Base-by-base conservation (phyloP, 768 basidiomycete species). In the Hericium rajendrae region DNA sequence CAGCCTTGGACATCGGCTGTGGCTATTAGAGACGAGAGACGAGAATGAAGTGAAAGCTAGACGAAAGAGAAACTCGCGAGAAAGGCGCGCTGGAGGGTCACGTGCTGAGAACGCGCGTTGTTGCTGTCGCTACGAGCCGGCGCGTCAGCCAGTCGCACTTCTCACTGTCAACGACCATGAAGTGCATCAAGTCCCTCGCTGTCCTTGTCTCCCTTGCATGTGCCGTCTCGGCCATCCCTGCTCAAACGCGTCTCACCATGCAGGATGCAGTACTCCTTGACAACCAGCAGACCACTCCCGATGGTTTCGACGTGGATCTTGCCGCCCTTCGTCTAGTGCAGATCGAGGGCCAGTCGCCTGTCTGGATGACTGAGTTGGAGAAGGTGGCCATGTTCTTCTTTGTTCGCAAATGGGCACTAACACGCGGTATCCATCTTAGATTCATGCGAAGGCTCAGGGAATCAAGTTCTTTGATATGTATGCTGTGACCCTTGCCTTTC, bases 381-480 rank as follows among this genome's bases (percentile, higher is more conserved):
- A 97, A 95, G 84, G 88, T 87, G 38, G 20, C 6, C 26, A 15
- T 56, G 53, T 48, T 55, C 53, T 51, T 32, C 32, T 32, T 32
- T 32, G 32, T 32, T 10, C 9, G 32, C 32, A 32, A 32, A 49
- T 24, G 43, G 24, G 49, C 48, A 55, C 51, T 50, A 57, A 20
- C 48, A 54, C 20, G 12, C 11, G 32, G 32, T 32, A 32, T 51
- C 16, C n/a, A 26, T 38, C 59, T 28, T 62, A 92, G 91, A 86
- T 94, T 59, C 74, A 82, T 65, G 79, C 83, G 59, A 94, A 88
- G 71, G 83, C 84, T 52, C 76, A 79, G 62, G 91, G 91, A 60
- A 65, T 84, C 72, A 85, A 80, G 54, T 94, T 94, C 78, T 88
- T 94, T 73, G 93, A 94, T 70, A 78, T 95, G 88, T 90, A 70